Conservation (phyloP, 345 rosid genomes). For the Camelina laxa region DNA sequence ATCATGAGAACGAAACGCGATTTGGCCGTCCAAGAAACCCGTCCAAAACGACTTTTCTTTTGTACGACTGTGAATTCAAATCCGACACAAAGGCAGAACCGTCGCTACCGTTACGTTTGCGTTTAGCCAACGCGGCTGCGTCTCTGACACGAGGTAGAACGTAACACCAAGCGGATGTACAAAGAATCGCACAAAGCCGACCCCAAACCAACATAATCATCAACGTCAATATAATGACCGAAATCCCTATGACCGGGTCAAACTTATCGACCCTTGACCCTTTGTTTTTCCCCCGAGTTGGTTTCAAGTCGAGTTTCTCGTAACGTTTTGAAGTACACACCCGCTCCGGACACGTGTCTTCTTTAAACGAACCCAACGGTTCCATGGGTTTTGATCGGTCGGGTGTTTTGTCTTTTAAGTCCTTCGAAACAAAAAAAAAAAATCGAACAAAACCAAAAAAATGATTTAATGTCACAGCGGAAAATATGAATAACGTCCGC, state of each 20-base stretch:
- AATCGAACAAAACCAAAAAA: not conserved
- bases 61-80: conserved; percentile 55
- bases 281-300: conserved; percentile 42
- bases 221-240: conserved; percentile 58
- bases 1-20: conserved; percentile 38
- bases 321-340: conserved; percentile 35
- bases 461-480: not conserved
- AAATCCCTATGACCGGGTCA: conserved; percentile 61
- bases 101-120: conserved; percentile 32
- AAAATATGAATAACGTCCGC: not conserved
- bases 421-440: not conserved
- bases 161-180: conserved; percentile 68
- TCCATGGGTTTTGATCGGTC: conserved; percentile 41
- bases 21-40: conserved; percentile 72
- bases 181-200: conserved; percentile 64
- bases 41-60: conserved; percentile 69
- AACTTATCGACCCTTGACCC: conserved; percentile 34
- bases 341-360: conserved; percentile 32
- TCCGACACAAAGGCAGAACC: conserved; percentile 28
- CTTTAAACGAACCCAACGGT: conserved; percentile 13
- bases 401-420: conserved; percentile 29
- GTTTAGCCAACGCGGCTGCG: conserved; percentile 20
- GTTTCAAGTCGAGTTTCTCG: conserved; percentile 37
- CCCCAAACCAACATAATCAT: conserved; percentile 64
- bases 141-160: conserved; percentile 50